Base-by-base conservation (phyloP, 306 rosid species). In the Vigna hirtella region DNA sequence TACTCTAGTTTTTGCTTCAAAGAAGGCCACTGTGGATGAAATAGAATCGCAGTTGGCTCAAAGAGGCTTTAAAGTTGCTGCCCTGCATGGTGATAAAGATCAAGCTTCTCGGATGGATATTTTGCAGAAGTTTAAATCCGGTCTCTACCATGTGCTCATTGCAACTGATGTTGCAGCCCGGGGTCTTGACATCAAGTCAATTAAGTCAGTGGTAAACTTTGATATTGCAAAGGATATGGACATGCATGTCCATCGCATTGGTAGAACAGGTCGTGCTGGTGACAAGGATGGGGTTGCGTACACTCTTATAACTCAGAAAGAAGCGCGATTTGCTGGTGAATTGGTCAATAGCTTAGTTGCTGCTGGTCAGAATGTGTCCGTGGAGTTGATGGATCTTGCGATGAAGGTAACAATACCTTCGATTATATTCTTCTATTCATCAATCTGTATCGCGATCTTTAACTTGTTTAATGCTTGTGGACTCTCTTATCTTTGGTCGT, bases 141-240 rank as follows among this genome's bases (percentile, higher is more conserved):
- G 99, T 59, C 38, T 79, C 28, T 92, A 87, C 86, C 99, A 95
- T 55, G 93, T 93, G 77, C 98, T 95, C 32, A 66, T 95, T 86
- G 99, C 99, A 42, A 95, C 99, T 89, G 99, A 95, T 84, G 99
- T 95, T 75, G 99, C 99, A 49, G 99, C 99, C 11, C 99, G 99
- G 55, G 99, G 99, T 84, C 99, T 95, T 76, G 97, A 95, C 73
- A 95, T 95, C 75, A 95, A 95, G 83, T 95, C 99, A 53, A 93
- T 95, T 28, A 95, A 95, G 86, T 93, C 98, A 20, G 99, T 95
- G 59, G 98, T 95, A 38, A 95, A 95, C 89, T 91, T 95, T 77
- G 99, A 95, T 83, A 91, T 90, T 85, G 99, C 99, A 48, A 95
- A 87, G 81, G 99, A 95, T 81, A 92, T 95, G 98, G 98, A 95